Conservation (phyloP, 179 eudicot species). For the Corrigiola litoralis region DNA sequence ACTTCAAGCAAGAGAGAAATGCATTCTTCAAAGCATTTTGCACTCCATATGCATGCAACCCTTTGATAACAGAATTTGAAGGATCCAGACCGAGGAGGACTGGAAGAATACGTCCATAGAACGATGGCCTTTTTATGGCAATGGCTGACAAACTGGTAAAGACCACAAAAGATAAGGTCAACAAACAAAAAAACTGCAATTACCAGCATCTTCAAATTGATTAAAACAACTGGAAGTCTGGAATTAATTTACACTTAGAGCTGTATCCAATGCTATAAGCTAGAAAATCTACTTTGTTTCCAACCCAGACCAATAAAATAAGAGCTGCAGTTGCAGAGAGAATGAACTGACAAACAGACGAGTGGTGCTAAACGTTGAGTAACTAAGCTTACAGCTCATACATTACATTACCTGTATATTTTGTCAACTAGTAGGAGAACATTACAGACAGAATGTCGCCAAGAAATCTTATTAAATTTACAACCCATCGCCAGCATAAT, state of each 20-base stretch:
- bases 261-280: no score
- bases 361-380: no score
- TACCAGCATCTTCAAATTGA: background rate
- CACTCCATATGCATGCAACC: conserved; percentile 61
- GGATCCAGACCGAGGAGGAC: conserved; percentile 86
- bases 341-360: no score
- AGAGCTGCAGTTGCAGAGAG: no score
- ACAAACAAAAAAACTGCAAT: conserved; percentile 5
- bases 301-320: no score
- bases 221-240: background rate
- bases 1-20: conserved; percentile 75
- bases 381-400: no score
- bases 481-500: no score
- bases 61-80: conserved; percentile 56
- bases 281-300: no score
- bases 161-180: conserved; percentile 8
- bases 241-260: background rate
- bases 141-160: conserved; percentile 69
- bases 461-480: no score
- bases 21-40: conserved; percentile 84
- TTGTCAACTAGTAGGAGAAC: no score
- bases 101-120: conserved; percentile 93
- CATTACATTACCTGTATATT: no score
- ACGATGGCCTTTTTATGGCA: conserved; percentile 88
- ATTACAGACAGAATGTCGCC: no score